These are phyloP conservation scores for Psilocybe tampanensis DNA, from an alignment of 768 basidiomycete species.

Conservation along the genomic window DNA sequence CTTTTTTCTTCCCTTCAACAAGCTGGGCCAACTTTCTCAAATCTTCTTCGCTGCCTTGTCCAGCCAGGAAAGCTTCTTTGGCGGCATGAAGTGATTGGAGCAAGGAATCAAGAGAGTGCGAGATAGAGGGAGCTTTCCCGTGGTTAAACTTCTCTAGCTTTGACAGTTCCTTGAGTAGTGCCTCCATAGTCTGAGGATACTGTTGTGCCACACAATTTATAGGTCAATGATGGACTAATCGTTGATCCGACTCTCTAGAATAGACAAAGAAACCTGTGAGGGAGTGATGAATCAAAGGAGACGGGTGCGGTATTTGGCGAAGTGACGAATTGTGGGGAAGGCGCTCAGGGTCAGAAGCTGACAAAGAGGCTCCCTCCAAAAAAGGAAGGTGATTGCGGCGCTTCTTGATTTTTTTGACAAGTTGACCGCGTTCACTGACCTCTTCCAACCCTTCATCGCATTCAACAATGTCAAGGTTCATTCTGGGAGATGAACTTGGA, in stretches of 20 bases:
- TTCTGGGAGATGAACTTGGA: slow-evolving; percentile 80
- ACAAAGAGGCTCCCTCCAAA: neutral
- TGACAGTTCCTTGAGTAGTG: slow-evolving; percentile 73
- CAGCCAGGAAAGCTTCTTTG: slow-evolving; percentile 52
- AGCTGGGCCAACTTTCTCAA: slow-evolving; percentile 53
- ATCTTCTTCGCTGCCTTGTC: slow-evolving; percentile 49
- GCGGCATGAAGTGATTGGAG: slow-evolving; percentile 58
- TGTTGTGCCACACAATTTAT: neutral
- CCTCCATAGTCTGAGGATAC: slow-evolving; percentile 57
- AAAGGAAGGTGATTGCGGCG: neutral
- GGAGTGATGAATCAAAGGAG: too few species aligned
- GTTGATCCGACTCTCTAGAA: neutral
- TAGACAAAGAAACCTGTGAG: neutral
- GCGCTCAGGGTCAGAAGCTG: too few species aligned
- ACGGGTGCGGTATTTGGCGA: too few species aligned
- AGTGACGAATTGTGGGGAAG: too few species aligned
- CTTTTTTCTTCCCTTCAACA: slow-evolving; percentile 77
- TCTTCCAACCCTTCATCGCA: slow-evolving; percentile 1
- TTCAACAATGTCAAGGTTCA: slow-evolving; percentile 62
- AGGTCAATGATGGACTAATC: neutral
- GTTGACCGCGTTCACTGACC: slow-evolving; percentile 8
- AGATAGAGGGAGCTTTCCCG: slow-evolving; percentile 55
- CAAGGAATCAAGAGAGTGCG: slow-evolving; percentile 66
- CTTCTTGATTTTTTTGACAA: neutral
- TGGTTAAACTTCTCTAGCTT: slow-evolving; percentile 73